Evolutionary conservation across 805 yeast species (phyloP), one percentile per base, ranked within the genome.

Genomic region (Vanderwaltozyma verrucispora): DNA sequence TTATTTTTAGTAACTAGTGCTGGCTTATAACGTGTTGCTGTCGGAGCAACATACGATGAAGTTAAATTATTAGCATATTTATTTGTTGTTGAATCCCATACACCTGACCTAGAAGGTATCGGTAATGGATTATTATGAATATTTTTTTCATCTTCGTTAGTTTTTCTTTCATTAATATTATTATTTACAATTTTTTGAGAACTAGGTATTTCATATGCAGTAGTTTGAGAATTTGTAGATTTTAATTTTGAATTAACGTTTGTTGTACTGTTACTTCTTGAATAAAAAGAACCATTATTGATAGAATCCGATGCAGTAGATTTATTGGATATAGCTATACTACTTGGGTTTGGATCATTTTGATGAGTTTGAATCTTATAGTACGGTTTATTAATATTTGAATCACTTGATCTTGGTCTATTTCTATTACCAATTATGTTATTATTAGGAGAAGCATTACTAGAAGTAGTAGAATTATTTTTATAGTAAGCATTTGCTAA

Each of bases 351-450:
- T 12, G 20, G 21, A 16, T 29, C 12, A n/a, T 30, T 36, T 28
- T 32, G 32, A 13, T 32, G 31, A 8, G 27, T 7, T 21, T 24
- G 27, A 24, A 8, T 24, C 7, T 10, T 7, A 24, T 11, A 4
- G 27, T 24, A 24, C 7, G 27, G 4, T 24, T 24, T 33, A 27
- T 11, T 27, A 3, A 15, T 18, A 15, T 27, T 34, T 1, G 33
- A 25, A 10, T 36, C 43, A 14, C 33, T 35, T 3, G 54, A 47
- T 34, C 50, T 43, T 24, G 54, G 54, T 20, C 56, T 45, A 33
- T 41, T 43, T 20, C 47, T 39, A 27, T n/a, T n/a, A n/a, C n/a
- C n/a, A n/a, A n/a, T n/a, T n/a, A n/a, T n/a, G n/a, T n/a, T n/a
- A n/a, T n/a, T n/a, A n/a, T n/a, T n/a, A n/a, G n/a, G n/a, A n/a